Base-by-base conservation (phyloP, 306 rosid genomes). In the Herpetospermum pedunculosum region DNA sequence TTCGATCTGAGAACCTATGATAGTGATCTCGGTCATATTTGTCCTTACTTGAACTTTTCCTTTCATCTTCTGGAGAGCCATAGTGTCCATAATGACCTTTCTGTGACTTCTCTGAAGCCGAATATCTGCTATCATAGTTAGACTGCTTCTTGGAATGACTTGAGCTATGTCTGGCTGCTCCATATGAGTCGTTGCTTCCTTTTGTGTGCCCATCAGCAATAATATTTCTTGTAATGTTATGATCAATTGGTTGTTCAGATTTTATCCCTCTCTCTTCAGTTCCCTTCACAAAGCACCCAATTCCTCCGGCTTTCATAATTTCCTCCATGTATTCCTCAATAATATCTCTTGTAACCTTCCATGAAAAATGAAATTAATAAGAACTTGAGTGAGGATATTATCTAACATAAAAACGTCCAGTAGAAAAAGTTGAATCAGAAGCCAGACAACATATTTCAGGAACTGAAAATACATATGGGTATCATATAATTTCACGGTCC, bases 261-360 rank as follows among this genome's bases (percentile, higher is more conserved):
- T 84, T 79, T 76, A 75, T 28, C 71, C 53, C 84, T 75, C 76
- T 79, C 62, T 76, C 83, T 48, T 77, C 81, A 80, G 80, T 68
- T 78, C 73, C 85, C 73, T 81, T 83, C 78, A 80, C 84, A 59
- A 89, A 87, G 81, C 84, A 81, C 70, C 87, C 92, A 60, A 88
- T 81, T 41, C 90, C 96, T 67, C 89, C 90, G 49, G 88, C 96
- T 74, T 81, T 78, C 75, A 81, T 85, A 76, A 89, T 91, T 81
- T 91, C 95, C 78, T 84, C 99, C 96, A 84, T 94, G 82, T 72
- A 89, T 54, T 87, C 96, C 82, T 83, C 96, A 83, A 94, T 84
- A 60, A 91, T 69, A 79, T 87, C 92, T 81, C 95, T 88, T 79
- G 79, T 89, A 52, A 88, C 95, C 99, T 94, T 85, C 26, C 52